Evolutionary conservation across 208 protist species (phyloP).

Genomic region (Zelonia costaricensis): DNA sequence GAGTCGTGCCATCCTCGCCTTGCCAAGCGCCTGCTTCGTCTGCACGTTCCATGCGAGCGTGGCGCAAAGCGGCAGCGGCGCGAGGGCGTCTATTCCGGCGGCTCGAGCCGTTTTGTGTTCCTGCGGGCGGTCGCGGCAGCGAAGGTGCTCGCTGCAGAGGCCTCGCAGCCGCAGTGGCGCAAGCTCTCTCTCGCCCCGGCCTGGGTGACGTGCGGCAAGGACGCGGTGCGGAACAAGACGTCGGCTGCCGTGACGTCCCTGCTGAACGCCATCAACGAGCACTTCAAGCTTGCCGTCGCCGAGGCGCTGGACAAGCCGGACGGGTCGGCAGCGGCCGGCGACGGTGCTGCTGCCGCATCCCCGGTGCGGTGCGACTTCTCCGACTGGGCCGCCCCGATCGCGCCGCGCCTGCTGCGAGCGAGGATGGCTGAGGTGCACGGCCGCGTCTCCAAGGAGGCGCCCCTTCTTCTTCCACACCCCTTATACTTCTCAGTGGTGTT

Average conservation of each 20-base stretch:
- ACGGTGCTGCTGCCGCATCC: background rate
- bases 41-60: constrained; percentile 3
- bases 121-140: constrained; percentile 25
- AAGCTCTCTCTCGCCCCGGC: constrained; percentile 51
- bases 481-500: constrained; percentile 58
- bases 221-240: constrained; percentile 50
- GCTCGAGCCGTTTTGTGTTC: constrained; percentile 12
- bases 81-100: background rate
- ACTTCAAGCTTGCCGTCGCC: constrained; percentile 30
- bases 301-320: background rate
- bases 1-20: constrained; percentile 61
- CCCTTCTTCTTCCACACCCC: constrained; percentile 36
- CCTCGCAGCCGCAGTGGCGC: constrained; percentile 13
- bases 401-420: constrained; percentile 14
- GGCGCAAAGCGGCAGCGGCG: constrained; percentile 1
- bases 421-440: constrained; percentile 16
- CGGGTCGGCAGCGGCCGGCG: background rate
- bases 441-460: constrained; percentile 2
- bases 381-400: constrained; percentile 33
- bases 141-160: constrained; percentile 17
- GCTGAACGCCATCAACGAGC: constrained; percentile 33
- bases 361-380: constrained; percentile 33
- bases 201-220: constrained; percentile 57
- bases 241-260: constrained; percentile 45
- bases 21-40: constrained; percentile 41